Conservation (phyloP, 495 filamentous ascomycete species). For the Physcia stellaris region DNA sequence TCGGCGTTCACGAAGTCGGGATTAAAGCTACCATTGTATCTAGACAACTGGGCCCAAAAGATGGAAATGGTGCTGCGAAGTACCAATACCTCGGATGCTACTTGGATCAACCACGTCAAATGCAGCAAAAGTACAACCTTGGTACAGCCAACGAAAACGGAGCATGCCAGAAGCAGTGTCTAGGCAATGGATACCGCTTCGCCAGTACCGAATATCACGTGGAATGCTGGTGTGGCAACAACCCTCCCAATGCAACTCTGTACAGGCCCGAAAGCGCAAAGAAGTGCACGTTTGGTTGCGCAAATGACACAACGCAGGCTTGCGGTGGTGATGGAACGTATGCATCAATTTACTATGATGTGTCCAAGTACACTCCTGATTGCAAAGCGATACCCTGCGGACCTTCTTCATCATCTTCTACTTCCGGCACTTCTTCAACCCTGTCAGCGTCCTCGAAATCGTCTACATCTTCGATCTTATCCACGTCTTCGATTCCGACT, state of each 20-base stretch:
- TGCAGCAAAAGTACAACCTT: constrained; percentile 18
- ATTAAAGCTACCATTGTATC: constrained; percentile 13
- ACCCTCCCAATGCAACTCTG: constrained; percentile 12
- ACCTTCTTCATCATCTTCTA: neutral
- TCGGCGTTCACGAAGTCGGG: constrained; percentile 14
- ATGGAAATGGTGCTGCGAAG: constrained; percentile 15
- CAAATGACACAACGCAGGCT: constrained; percentile 21
- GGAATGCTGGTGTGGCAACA: constrained; percentile 28
- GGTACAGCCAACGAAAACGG: constrained; percentile 17
- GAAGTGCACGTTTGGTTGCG: constrained; percentile 22
- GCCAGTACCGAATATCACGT: constrained; percentile 23
- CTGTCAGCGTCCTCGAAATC: neutral
- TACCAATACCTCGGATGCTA: constrained; percentile 22
- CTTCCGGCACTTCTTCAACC: neutral
- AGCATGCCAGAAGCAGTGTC: constrained; percentile 17
- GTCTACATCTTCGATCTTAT: neutral
- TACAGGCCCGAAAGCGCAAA: constrained; percentile 17
- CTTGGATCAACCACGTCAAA: constrained; percentile 14
- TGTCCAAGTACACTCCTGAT: constrained; percentile 14
- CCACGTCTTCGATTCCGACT: neutral
- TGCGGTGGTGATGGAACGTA: constrained; percentile 29
- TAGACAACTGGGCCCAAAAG: constrained; percentile 17
- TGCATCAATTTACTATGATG: constrained; percentile 29
- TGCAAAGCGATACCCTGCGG: constrained; percentile 1
- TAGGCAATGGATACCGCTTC: constrained; percentile 4